Conservation (phyloP, 78 protist species). For the Diacronema lutheri region DNA sequence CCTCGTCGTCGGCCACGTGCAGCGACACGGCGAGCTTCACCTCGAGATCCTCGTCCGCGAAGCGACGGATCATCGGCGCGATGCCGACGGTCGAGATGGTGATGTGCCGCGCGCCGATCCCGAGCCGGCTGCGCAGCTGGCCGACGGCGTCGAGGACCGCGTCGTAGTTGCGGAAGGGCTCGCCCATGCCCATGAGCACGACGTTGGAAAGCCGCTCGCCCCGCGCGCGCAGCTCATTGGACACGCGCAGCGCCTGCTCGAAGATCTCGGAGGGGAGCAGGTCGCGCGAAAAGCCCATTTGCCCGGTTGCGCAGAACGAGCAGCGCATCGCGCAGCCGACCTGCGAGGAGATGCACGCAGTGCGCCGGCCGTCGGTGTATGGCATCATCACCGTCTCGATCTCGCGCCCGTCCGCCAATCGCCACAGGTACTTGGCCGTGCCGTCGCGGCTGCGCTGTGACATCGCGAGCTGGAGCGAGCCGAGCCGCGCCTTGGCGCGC, state of each 20-base stretch:
- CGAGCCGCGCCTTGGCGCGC: background rate
- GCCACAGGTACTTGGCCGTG: conserved; percentile 26
- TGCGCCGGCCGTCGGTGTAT: conserved; percentile 17
- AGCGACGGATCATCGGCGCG: background rate
- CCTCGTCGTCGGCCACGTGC: background rate
- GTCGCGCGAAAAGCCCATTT: conserved; percentile 36
- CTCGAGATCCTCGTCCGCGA: background rate
- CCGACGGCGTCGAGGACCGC: background rate
- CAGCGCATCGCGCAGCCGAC: conserved; percentile 45
- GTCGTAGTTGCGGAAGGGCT: conserved; percentile 14
- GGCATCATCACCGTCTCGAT: conserved; percentile 49
- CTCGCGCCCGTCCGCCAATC: conserved; percentile 1
- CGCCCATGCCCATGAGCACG: conserved; percentile 18
- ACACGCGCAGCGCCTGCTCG: conserved; percentile 10
- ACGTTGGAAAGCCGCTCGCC: conserved; percentile 18
- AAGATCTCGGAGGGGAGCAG: conserved; percentile 10
- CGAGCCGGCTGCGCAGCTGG: background rate
- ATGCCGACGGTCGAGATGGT: conserved; percentile 34
- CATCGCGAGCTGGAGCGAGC: background rate
- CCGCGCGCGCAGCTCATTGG: background rate
- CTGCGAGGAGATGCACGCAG: conserved; percentile 47
- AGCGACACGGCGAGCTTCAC: conserved; percentile 6
- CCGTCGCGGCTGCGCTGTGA: conserved; percentile 6
- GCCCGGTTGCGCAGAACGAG: conserved; percentile 41
- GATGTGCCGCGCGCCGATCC: conserved; percentile 45